These are phyloP conservation scores for Sporothrix euskadiensis DNA, from an alignment of 2,329 filamentous ascomycete species.

Conservation along the genomic window DNA sequence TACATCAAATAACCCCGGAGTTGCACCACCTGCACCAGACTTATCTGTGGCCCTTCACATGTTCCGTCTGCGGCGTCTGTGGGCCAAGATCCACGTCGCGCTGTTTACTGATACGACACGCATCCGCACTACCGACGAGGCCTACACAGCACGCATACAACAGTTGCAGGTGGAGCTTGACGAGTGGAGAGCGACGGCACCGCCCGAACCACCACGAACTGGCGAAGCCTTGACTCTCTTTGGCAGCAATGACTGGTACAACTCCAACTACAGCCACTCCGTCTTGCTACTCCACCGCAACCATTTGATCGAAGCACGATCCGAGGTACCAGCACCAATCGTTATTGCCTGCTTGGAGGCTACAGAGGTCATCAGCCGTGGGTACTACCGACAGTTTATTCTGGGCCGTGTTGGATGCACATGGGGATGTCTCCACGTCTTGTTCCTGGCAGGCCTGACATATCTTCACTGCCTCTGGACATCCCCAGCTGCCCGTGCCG, in stretches of 20 bases:
- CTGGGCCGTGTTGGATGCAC: neutral
- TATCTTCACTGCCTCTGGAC: slow-evolving; percentile 3
- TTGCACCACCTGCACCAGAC: neutral
- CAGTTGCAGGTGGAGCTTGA: neutral
- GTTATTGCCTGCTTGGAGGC: neutral
- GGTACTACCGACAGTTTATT: slow-evolving; percentile 2
- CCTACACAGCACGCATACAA: neutral
- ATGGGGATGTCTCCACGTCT: neutral
- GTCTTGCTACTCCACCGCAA: slow-evolving; percentile 43
- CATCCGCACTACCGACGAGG: neutral
- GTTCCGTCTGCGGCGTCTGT: neutral
- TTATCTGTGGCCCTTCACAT: neutral
- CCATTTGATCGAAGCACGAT: slow-evolving; percentile 31
- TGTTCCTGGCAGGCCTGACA: neutral
- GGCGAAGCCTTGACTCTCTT: slow-evolving; percentile 38
- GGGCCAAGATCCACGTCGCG: neutral
- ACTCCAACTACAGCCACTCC: slow-evolving; percentile 43
- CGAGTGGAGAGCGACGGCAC: neutral
- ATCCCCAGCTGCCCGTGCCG: neutral
- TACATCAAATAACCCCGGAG: neutral
- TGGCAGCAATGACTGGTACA: slow-evolving; percentile 43
- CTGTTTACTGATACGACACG: neutral
- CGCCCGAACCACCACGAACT: neutral
- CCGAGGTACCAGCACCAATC: neutral
- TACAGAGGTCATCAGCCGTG: neutral